These are phyloP conservation scores for Myotisia sp. DNA, from an alignment of 2,329 filamentous ascomycete genomes.

Conservation along the genomic window DNA sequence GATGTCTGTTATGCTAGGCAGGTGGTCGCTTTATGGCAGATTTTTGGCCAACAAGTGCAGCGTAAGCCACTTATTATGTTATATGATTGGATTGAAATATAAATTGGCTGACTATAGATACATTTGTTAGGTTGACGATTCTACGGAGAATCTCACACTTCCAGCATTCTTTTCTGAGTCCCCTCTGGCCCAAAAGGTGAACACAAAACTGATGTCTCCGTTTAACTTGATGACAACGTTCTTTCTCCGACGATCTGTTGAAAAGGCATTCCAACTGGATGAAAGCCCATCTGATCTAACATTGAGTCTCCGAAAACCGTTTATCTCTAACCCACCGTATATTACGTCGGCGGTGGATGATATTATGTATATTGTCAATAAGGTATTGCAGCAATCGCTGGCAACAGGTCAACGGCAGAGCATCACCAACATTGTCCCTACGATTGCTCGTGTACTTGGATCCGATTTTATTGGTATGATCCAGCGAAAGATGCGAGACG, in stretches of 20 bases:
- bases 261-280: slow-evolving; percentile 94
- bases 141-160: slow-evolving; percentile 38
- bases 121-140: slow-evolving; percentile 3
- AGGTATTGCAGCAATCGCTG: slow-evolving; percentile 72
- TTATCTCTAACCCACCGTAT: slow-evolving; percentile 68
- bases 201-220: slow-evolving; percentile 56
- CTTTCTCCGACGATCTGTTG: slow-evolving; percentile 89
- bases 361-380: slow-evolving; percentile 97
- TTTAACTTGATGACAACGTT: slow-evolving; percentile 92
- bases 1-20: slow-evolving; percentile 77
- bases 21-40: slow-evolving; percentile 83
- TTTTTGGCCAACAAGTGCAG: slow-evolving; percentile 79
- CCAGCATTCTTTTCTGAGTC: slow-evolving; percentile 67
- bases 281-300: slow-evolving; percentile 70
- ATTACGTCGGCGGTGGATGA: slow-evolving; percentile 95
- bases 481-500: slow-evolving; percentile 93
- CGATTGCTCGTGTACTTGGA: slow-evolving; percentile 63
- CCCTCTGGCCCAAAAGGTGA: slow-evolving; percentile 64
- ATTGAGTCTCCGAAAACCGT: slow-evolving; percentile 54
- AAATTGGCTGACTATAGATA: slow-evolving; percentile 1
- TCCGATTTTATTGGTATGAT: slow-evolving; percentile 94
- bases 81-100: slow-evolving; percentile 17
- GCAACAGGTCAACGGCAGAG: slow-evolving; percentile 72
- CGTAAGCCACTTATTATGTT: slow-evolving; percentile 37
- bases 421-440: slow-evolving; percentile 62